Base-by-base conservation (phyloP, 2,329 filamentous ascomycete species). In the Pleurostoma richardsiae region DNA sequence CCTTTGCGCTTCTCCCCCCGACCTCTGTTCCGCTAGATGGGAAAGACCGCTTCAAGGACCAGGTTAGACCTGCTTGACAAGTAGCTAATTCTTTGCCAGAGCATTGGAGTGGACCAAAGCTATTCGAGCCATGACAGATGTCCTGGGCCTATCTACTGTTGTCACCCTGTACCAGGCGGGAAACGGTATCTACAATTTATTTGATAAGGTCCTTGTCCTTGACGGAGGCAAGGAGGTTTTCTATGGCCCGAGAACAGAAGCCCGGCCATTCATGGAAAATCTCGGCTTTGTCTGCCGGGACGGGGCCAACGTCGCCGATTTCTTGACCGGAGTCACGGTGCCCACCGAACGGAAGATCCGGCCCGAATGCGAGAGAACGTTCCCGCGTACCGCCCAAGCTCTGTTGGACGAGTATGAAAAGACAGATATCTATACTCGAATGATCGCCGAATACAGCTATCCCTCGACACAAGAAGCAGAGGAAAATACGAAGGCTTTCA, bases 151-250 rank as follows among this genome's bases (percentile, higher is more conserved):
- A 4, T 68, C 80, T 0, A 76, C 80, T 1, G 79, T 85, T 41
- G 79, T 85, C 10, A 84, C 82, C 0, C 68, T 86, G 0, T 88
- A 88, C 58, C 85, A 88, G 57, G 84, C 85, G 3, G 81, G 82
- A 5, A 85, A 88, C 46, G 80, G 77, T 28, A 86, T 88, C 49
- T 86, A 85, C 59, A 69, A 85, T 29, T 71, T 83, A 0, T 87
- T 88, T 58, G 83, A 88, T 59, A 88, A 87, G 57, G 82, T 86
- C 0, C 69, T 87, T 0, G 75, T 88, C 6, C 71, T 88, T 4
- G 82, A 87, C 41, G 75, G 80, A 48, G 84, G 84, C 41, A 79
- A 81, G 50, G 62, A 87, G 54, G 73, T 86, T 41, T 88, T 76
- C 65, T 86, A 84, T 52, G 84, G 84, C 0, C 74, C 82, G 0